phyloP scores from a whole-genome alignment of 2,329 filamentous ascomycete species.

The Gremmenia infestans region DNA sequence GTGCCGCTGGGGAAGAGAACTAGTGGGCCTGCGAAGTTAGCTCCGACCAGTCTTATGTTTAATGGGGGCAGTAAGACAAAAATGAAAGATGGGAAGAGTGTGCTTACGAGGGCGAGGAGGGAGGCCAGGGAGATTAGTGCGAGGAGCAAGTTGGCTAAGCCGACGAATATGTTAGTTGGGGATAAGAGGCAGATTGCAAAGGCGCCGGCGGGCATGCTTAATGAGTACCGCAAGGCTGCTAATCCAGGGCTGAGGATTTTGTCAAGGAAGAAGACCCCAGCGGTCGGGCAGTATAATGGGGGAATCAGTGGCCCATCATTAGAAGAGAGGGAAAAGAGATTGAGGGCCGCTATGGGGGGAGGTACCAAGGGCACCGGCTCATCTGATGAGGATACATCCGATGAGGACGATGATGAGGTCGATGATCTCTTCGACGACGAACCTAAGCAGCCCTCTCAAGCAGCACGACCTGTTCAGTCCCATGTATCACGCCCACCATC shows the following conservation, averaged over 20 bases:
- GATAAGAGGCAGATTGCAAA: slow-evolving; percentile 36
- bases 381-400: slow-evolving; percentile 19
- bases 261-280: slow-evolving; percentile 27
- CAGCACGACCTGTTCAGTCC: neutral
- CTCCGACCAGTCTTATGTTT: slow-evolving; percentile 38
- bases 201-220: slow-evolving; percentile 50
- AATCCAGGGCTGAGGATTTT: slow-evolving; percentile 33
- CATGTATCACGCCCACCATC: neutral
- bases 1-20: slow-evolving; percentile 24
- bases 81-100: slow-evolving; percentile 45
- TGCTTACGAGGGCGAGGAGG: slow-evolving; percentile 51
- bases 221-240: slow-evolving; percentile 44
- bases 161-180: slow-evolving; percentile 32
- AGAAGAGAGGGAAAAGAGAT: slow-evolving; percentile 34
- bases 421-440: slow-evolving; percentile 25
- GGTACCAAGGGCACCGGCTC: slow-evolving; percentile 5
- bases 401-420: slow-evolving; percentile 20
- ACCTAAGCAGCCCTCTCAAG: neutral
- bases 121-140: slow-evolving; percentile 51
- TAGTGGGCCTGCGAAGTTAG: slow-evolving; percentile 28
- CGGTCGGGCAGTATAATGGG: slow-evolving; percentile 11
- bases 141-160: slow-evolving; percentile 42
- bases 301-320: slow-evolving; percentile 21
- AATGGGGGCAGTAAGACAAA: slow-evolving; percentile 48
- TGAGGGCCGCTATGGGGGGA: slow-evolving; percentile 16